A percentile compares a stretch with the other conserved stretches of the same genome.
These are phyloP conservation scores for Fusarium incarnatum DNA, from an alignment of 2,329 filamentous ascomycete species.

Conservation along the genomic window DNA sequence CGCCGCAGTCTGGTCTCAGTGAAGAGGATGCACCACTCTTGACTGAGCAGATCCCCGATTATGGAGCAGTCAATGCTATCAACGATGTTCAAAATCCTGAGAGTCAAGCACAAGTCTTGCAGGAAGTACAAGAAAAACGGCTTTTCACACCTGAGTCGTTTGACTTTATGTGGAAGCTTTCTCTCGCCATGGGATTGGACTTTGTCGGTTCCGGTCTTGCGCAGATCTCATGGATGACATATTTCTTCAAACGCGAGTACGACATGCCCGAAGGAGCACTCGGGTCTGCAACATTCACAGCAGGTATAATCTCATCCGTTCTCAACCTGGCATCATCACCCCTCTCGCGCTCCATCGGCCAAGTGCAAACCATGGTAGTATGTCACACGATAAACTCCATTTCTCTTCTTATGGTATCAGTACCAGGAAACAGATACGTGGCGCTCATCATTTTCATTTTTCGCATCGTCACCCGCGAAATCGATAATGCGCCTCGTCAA, in stretches of 20 bases:
- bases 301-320: constrained; percentile 40
- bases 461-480: constrained; percentile 38
- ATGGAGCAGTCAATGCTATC: constrained; percentile 14
- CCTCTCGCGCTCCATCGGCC: constrained; percentile 31
- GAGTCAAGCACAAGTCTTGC: background rate
- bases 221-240: constrained; percentile 44
- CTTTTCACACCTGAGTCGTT: constrained; percentile 35
- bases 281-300: constrained; percentile 37
- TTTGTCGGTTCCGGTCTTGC: constrained; percentile 41
- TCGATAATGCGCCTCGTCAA: constrained; percentile 39
- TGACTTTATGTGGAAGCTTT: constrained; percentile 40
- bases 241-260: constrained; percentile 42
- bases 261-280: constrained; percentile 37
- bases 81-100: background rate
- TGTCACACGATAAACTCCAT: constrained; percentile 42
- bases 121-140: background rate
- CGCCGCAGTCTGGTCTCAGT: background rate
- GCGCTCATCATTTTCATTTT: constrained; percentile 39
- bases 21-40: constrained; percentile 32
- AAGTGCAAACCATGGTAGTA: constrained; percentile 41
- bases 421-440: constrained; percentile 36
- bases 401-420: constrained; percentile 33
- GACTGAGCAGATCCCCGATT: background rate
- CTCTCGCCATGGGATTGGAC: constrained; percentile 33
- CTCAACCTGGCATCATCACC: constrained; percentile 39